Percentiles rank a stretch among this genome's conserved stretches.
Evolutionary conservation across 805 yeast genomes (phyloP).

Genomic region (Priceomyces haplophilus): DNA sequence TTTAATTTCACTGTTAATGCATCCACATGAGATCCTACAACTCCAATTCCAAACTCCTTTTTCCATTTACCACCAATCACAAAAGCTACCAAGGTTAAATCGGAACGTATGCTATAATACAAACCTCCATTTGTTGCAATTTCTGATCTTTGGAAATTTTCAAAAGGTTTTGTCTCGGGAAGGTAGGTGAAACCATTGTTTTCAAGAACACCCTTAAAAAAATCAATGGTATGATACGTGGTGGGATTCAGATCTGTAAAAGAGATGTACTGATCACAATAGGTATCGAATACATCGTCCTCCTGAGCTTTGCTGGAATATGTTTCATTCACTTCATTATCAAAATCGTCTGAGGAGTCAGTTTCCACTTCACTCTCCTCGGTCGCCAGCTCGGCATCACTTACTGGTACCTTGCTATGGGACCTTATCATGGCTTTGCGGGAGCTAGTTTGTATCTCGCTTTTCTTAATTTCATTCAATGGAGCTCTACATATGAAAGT

Average conservation of each 20-base stretch:
- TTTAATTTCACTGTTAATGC: constrained; percentile 66
- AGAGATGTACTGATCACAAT: constrained; percentile 22
- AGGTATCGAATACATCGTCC: constrained; percentile 13
- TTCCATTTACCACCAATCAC: constrained; percentile 64
- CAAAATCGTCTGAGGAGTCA: neutral
- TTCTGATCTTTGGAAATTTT: constrained; percentile 5
- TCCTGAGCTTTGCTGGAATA: constrained; percentile 1
- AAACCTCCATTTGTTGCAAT: constrained; percentile 12
- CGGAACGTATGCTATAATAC: constrained; percentile 58
- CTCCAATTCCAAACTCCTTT: constrained; percentile 63
- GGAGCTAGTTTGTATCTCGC: no score
- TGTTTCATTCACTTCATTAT: neutral
- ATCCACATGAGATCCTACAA: constrained; percentile 75
- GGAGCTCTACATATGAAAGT: neutral
- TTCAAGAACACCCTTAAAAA: constrained; percentile 21
- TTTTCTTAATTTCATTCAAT: no score
- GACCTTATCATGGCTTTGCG: no score
- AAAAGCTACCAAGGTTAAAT: constrained; percentile 67
- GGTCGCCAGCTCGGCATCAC: neutral
- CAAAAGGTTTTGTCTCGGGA: constrained; percentile 19
- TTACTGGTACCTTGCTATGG: neutral
- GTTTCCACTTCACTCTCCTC: neutral
- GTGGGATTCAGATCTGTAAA: constrained; percentile 41
- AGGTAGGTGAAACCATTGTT: constrained; percentile 27
- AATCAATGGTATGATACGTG: constrained; percentile 33